These are phyloP conservation scores for Mycena kentingensis DNA, from an alignment of 768 basidiomycete species.

Conservation along the genomic window DNA sequence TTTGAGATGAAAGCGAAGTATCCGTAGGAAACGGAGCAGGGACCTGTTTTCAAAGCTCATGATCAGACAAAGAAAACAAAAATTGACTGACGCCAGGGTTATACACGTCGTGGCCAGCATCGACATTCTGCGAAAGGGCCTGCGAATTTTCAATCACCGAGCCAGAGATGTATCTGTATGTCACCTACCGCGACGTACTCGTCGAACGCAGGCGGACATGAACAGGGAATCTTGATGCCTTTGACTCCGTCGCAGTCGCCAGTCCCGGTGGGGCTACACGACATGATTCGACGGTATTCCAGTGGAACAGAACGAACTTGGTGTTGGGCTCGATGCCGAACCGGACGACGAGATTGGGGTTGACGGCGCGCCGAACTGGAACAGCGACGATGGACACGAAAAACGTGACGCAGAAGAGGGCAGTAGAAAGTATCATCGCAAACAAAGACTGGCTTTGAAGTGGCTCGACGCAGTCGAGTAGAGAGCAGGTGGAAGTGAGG, in stretches of 20 bases:
- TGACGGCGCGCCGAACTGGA: not conserved
- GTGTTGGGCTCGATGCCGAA: not conserved
- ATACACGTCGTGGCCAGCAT: conserved; percentile 63
- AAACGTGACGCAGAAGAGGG: not conserved
- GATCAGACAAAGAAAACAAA: no score
- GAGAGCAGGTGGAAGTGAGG: no score
- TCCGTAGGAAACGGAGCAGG: conserved; percentile 65
- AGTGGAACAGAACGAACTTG: no score
- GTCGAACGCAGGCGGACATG: conserved; percentile 60
- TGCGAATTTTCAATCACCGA: conserved; percentile 12
- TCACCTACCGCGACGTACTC: conserved; percentile 51
- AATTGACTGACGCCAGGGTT: no score
- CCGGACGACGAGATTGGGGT: not conserved
- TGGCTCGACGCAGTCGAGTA: not conserved
- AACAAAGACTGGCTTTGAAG: not conserved
- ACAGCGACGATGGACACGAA: not conserved
- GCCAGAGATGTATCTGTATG: no score
- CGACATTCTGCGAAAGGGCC: conserved; percentile 57
- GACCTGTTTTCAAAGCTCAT: no score
- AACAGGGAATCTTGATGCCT: conserved; percentile 65
- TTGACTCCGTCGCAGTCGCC: conserved; percentile 72
- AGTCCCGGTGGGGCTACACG: conserved; percentile 60
- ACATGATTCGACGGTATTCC: not conserved
- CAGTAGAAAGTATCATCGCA: not conserved
- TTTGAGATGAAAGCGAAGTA: conserved; percentile 51